These are phyloP conservation scores for Tetrapyrgos nigripes DNA, from an alignment of 1,284 basidiomycete species.

Conservation along the genomic window DNA sequence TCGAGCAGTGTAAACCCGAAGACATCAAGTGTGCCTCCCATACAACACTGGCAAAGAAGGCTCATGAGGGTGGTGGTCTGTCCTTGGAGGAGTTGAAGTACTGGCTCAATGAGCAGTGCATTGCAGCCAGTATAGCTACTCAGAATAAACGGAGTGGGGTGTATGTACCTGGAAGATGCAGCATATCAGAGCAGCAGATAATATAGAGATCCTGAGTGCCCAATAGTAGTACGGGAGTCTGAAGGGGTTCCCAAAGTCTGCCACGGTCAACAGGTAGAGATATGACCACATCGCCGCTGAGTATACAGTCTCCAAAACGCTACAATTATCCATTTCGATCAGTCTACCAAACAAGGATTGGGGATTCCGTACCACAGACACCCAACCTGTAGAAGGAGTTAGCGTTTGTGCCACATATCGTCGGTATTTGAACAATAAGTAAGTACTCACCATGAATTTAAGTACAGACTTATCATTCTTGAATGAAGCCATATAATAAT, in stretches of 20 bases:
- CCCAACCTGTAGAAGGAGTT: too few species aligned
- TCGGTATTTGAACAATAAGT: too few species aligned
- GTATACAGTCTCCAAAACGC: not conserved
- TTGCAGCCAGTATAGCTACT: constrained; percentile 24
- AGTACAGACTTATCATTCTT: not conserved
- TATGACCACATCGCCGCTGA: not conserved
- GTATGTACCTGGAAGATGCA: not conserved
- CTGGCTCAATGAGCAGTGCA: constrained; percentile 34
- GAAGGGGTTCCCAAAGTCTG: not conserved
- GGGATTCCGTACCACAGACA: too few species aligned
- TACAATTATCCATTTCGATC: not conserved
- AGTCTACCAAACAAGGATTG: too few species aligned
- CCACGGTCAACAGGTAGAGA: not conserved
- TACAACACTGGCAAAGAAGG: constrained; percentile 36
- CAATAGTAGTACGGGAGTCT: not conserved
- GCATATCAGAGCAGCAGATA: not conserved
- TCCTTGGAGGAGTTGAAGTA: constrained; percentile 33
- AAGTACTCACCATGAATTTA: not conserved
- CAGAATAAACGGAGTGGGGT: too few species aligned
- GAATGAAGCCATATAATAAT: not conserved
- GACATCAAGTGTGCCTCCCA: constrained; percentile 35
- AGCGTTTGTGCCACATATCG: too few species aligned
- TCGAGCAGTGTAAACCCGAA: constrained; percentile 28
- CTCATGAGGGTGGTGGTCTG: constrained; percentile 32
- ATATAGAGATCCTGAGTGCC: not conserved